These are phyloP conservation scores for Torulaspora franciscae DNA, from an alignment of 805 yeast genomes.

Conservation along the genomic window DNA sequence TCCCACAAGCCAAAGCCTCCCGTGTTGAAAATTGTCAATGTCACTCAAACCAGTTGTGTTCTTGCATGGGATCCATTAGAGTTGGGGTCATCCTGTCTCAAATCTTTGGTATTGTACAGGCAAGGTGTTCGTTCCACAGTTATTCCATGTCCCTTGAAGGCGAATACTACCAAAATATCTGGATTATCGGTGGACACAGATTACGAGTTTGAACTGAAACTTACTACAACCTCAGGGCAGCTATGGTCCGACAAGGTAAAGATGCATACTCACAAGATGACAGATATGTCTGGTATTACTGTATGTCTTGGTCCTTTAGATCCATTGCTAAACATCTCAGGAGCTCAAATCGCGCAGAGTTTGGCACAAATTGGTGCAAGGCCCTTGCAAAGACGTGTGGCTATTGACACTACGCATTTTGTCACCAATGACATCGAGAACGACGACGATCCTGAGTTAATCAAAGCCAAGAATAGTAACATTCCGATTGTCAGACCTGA, in stretches of 20 bases:
- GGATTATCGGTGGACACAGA: conserved; percentile 85
- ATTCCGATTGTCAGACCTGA: conserved; percentile 95
- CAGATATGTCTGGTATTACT: conserved; percentile 88
- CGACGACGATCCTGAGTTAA: conserved; percentile 47
- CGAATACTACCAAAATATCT: conserved; percentile 78
- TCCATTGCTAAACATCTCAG: conserved; percentile 44
- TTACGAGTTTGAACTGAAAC: conserved; percentile 70
- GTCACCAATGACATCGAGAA: conserved; percentile 42
- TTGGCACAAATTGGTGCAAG: conserved; percentile 75
- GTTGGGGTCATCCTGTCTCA: conserved; percentile 75
- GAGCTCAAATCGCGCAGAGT: conserved; percentile 55
- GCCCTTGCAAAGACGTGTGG: conserved; percentile 66
- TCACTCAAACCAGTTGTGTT: conserved; percentile 92
- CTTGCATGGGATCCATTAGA: conserved; percentile 89
- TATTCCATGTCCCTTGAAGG: conserved; percentile 76
- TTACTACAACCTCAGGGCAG: conserved; percentile 88
- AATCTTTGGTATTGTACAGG: conserved; percentile 71
- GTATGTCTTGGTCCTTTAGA: conserved; percentile 82
- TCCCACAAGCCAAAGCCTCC: conserved; percentile 68
- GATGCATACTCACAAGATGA: conserved; percentile 89
- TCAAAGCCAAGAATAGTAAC: conserved; percentile 75
- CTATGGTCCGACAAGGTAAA: conserved; percentile 61
- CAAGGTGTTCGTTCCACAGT: conserved; percentile 58
- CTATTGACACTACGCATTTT: conserved; percentile 91
- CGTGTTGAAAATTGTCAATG: conserved; percentile 59